Evolutionary conservation across 257 asterid genomes (phyloP), one percentile per base, ranked within the genome.

Genomic region (Nemophila menziesii): DNA sequence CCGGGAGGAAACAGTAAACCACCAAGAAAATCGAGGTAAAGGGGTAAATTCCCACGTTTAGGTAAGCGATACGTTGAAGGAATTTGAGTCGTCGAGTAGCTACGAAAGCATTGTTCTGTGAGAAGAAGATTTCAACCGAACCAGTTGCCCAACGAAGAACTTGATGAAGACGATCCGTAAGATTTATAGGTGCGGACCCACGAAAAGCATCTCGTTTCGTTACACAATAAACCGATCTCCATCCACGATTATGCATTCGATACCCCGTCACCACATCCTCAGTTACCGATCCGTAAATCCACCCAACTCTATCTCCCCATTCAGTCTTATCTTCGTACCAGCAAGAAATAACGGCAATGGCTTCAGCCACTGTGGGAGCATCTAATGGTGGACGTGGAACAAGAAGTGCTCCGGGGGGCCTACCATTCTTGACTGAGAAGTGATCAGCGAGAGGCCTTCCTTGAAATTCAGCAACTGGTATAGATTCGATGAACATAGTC

Each of bases 111-210:
- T 89, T 89, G 80, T 89, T 89, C 22, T 54, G 64, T 1, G 98
- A 89, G 78, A 71, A 89, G 81, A 89, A 89, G 60, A 89, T 89
- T 66, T 89, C 98, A 2, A 89, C 98, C 0, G 98, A 89, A 3
- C 98, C 95, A 0, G 98, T 84, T 5, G 96, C 98, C 98, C 98
- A 89, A 7, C 95, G 75, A 5, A 89, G 95, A 22, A 89, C 98
- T 54, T 89, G 98, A 71, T 89, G 98, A 48, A 89, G 92, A 3
- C 98, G 86, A 52, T 89, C 98, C 0, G 98, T 89, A 9, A 89
- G 75, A 52, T 89, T 89, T 58, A 89, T 89, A 0, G 98, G 98
- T 6, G 98, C 95, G 0, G 94, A 65, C 5, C 98, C 95, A 5
- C 98, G 60, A 46, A 89, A 89, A 20, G 98, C 98, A 12, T 89